Percentiles rank a stretch among this genome's conserved stretches.
phyloP scores from a whole-genome alignment of 2,329 filamentous ascomycete species.

The Ascochyta clinopodiicola region DNA sequence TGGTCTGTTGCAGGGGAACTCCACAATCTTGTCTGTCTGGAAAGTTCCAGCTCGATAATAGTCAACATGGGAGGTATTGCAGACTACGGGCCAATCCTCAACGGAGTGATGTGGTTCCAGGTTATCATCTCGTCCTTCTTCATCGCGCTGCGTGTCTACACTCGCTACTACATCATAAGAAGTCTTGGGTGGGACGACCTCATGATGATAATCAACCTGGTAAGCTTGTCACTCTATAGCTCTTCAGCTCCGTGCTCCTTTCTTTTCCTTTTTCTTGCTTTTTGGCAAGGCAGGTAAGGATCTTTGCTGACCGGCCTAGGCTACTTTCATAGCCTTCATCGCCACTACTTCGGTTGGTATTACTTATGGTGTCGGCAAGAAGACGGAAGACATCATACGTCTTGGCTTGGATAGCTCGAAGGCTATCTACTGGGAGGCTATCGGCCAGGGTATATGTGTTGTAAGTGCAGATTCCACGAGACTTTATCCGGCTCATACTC shows the following conservation, averaged over 20 bases:
- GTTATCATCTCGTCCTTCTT: constrained; percentile 33
- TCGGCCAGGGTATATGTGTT: constrained; percentile 40
- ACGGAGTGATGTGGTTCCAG: constrained; percentile 43
- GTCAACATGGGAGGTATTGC: constrained; percentile 26
- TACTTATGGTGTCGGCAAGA: constrained; percentile 37
- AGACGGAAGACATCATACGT: constrained; percentile 28
- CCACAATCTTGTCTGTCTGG: neutral
- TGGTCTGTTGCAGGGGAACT: neutral
- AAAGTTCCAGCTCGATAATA: neutral
- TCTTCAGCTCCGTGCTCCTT: neutral
- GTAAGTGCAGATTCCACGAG: neutral
- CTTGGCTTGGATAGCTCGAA: constrained; percentile 32
- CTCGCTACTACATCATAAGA: constrained; percentile 34
- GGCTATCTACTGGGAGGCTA: constrained; percentile 42
- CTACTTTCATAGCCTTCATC: constrained; percentile 35
- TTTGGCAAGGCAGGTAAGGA: neutral
- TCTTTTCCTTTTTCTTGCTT: neutral
- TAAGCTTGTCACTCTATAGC: constrained; percentile 10
- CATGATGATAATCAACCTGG: constrained; percentile 38
- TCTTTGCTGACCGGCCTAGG: constrained; percentile 14
- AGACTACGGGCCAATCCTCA: constrained; percentile 33
- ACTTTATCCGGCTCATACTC: neutral
- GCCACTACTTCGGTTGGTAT: constrained; percentile 34
- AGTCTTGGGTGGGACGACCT: constrained; percentile 41
- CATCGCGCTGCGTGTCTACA: constrained; percentile 36